Conservation (phyloP, 768 basidiomycete species). For the Boletus vermiculosoides region DNA sequence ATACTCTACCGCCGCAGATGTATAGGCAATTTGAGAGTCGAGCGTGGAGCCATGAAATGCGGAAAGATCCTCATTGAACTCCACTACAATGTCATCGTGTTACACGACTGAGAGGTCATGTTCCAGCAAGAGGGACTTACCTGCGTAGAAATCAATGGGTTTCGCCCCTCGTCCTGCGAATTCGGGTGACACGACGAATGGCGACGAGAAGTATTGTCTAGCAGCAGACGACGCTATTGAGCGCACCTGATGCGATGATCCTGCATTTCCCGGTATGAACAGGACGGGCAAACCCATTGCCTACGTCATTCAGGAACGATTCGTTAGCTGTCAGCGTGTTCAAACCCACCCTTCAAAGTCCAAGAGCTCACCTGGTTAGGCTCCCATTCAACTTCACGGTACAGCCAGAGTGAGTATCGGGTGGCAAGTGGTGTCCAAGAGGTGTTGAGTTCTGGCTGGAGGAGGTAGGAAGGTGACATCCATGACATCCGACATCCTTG, state of each 20-base stretch:
- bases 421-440: conserved; percentile 69
- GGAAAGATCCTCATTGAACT: conserved; percentile 96
- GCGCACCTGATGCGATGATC: conserved; percentile 89
- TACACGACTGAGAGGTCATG: not conserved
- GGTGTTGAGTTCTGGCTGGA: conserved; percentile 63
- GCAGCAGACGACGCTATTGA: conserved; percentile 92
- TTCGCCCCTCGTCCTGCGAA: conserved; percentile 48
- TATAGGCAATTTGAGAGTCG: conserved; percentile 75
- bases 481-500: conserved; percentile 96
- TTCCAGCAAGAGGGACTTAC: conserved; percentile 40
- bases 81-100: conserved; percentile 43
- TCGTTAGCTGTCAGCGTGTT: not conserved
- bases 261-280: conserved; percentile 97
- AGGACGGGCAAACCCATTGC: conserved; percentile 75
- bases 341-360: conserved; percentile 3
- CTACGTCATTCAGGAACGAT: conserved; percentile 13
- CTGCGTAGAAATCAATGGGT: conserved; percentile 82
- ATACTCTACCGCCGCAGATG: conserved; percentile 66
- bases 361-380: conserved; percentile 45
- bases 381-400: conserved; percentile 89
- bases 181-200: conserved; percentile 50
- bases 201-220: conserved; percentile 71
- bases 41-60: conserved; percentile 93
- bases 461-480: conserved; percentile 90
- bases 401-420: conserved; percentile 86